phyloP scores from a whole-genome alignment of 2,329 filamentous ascomycete species.

The Fusarium transvaalense region DNA sequence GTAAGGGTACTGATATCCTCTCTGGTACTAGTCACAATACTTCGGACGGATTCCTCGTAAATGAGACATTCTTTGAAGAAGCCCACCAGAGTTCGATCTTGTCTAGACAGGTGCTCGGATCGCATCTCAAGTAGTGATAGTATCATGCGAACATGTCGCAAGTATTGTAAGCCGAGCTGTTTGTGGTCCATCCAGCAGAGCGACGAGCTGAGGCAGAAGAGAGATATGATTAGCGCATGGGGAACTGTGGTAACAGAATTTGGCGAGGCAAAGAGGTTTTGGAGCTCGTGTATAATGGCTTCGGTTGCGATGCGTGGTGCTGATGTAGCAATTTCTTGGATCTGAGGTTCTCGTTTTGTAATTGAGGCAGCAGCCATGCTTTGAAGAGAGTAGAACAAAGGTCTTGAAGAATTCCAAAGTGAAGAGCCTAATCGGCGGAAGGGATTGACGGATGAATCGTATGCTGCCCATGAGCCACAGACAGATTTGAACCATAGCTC shows the following conservation, averaged over 20 bases:
- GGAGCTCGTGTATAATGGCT: slow-evolving; percentile 36
- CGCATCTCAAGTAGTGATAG: slow-evolving; percentile 35
- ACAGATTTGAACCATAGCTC: slow-evolving; percentile 44
- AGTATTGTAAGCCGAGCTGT: slow-evolving; percentile 40
- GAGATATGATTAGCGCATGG: slow-evolving; percentile 32
- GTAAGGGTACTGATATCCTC: slow-evolving; percentile 39
- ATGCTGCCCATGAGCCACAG: slow-evolving; percentile 41
- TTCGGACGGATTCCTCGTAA: slow-evolving; percentile 40
- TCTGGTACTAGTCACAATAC: slow-evolving; percentile 34
- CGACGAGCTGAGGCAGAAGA: slow-evolving; percentile 40
- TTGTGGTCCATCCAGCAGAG: slow-evolving; percentile 40
- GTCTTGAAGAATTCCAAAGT: slow-evolving; percentile 26
- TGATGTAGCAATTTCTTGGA: slow-evolving; percentile 32
- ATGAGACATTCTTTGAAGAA: slow-evolving; percentile 43
- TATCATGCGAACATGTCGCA: slow-evolving; percentile 38
- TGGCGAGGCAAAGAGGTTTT: slow-evolving; percentile 22
- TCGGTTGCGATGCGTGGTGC: slow-evolving; percentile 37
- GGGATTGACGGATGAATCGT: slow-evolving; percentile 37
- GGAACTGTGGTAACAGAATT: slow-evolving; percentile 31
- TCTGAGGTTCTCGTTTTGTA: slow-evolving; percentile 17
- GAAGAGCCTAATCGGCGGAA: slow-evolving; percentile 35
- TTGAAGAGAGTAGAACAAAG: slow-evolving; percentile 40
- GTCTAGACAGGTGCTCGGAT: slow-evolving; percentile 12
- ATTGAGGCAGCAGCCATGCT: slow-evolving; percentile 42
- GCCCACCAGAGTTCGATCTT: slow-evolving; percentile 25